Evolutionary conservation across 371 early-diverging fungal genomes (phyloP).

Genomic region (Mortierella sp.): DNA sequence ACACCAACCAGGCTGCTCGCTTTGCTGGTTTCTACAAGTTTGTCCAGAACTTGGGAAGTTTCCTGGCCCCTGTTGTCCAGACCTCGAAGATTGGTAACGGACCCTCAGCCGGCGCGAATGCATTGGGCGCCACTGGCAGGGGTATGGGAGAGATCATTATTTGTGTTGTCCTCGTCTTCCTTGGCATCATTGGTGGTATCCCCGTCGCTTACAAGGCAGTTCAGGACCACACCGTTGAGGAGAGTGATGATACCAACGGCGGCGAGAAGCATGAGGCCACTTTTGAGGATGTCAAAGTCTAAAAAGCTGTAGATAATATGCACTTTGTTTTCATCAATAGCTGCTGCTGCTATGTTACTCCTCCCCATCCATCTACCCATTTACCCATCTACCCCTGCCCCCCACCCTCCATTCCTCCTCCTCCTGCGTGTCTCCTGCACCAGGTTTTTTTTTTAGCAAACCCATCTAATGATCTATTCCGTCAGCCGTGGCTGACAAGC

Average conservation of each 20-base stretch:
- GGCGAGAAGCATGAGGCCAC: conserved; percentile 40
- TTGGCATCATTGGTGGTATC: conserved; percentile 40
- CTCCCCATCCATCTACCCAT: neutral
- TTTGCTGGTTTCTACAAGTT: conserved; percentile 68
- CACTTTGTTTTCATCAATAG: neutral
- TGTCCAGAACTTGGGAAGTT: conserved; percentile 52
- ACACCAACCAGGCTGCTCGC: conserved; percentile 71
- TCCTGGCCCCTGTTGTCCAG: conserved; percentile 51
- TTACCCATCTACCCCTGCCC: no score
- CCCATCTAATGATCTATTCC: no score
- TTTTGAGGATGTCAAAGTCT: conserved; percentile 32
- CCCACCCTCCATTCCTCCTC: no score
- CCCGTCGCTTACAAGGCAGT: conserved; percentile 52
- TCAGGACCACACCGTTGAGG: conserved; percentile 48
- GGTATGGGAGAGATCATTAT: conserved; percentile 55
- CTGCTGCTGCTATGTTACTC: neutral
- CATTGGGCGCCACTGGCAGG: conserved; percentile 4
- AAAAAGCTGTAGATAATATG: conserved; percentile 2
- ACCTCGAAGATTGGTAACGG: conserved; percentile 44
- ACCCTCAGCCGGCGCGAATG: conserved; percentile 28
- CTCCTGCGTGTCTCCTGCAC: no score
- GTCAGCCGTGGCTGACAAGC: no score
- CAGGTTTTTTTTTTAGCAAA: no score
- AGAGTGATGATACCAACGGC: conserved; percentile 18
- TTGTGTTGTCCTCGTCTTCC: conserved; percentile 37